phyloP scores from a whole-genome alignment of 2,329 filamentous ascomycete genomes.

The Domatiomyces globalis region DNA sequence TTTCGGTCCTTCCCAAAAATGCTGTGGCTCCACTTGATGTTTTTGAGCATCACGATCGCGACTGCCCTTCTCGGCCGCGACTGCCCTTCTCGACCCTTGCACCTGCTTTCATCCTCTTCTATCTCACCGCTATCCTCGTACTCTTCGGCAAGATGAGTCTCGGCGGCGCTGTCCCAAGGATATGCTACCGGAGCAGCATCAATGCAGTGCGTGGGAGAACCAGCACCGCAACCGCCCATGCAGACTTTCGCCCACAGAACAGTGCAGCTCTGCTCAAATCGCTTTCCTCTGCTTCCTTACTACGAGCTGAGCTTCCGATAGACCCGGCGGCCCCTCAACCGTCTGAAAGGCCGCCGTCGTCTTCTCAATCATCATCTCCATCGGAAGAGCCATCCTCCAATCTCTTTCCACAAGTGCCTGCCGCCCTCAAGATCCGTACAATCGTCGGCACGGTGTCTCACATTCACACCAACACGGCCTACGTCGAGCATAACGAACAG shows the following conservation, averaged over 20 bases:
- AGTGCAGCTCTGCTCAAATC: neutral
- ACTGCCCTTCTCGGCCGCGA: neutral
- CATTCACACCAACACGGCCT: constrained; percentile 1
- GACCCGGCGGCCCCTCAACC: neutral
- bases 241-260: neutral
- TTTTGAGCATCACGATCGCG: neutral
- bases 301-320: neutral
- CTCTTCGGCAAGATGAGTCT: neutral
- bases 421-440: neutral
- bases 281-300: neutral
- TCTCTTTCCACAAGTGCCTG: neutral
- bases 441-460: neutral
- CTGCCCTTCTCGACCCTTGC: neutral
- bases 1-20: neutral
- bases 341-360: neutral
- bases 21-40: neutral
- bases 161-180: neutral
- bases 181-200: neutral
- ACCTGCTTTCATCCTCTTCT: constrained; percentile 1
- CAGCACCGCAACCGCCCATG: neutral
- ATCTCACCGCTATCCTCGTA: neutral
- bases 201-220: neutral
- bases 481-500: constrained; percentile 3
- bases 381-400: neutral
- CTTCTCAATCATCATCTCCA: neutral